Evolutionary conservation across 306 rosid genomes (phyloP).

Genomic region (Trichosanthes truncata): DNA sequence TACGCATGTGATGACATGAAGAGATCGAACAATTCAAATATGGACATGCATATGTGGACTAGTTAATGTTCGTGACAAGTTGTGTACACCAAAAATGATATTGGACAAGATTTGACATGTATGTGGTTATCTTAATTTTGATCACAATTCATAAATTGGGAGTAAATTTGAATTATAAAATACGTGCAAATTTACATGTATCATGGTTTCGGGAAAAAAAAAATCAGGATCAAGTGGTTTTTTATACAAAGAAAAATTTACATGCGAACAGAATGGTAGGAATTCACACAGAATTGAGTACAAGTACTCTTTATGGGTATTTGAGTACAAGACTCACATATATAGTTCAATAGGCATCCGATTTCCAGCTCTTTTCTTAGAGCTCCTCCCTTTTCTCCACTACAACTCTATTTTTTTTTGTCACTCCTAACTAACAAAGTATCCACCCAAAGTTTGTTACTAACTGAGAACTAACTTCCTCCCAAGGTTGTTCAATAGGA

Average conservation of each 20-base stretch:
- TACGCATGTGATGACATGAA: background rate
- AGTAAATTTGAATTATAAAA: background rate
- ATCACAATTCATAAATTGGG: background rate
- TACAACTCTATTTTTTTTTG: background rate
- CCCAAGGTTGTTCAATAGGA: background rate
- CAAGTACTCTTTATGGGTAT: background rate
- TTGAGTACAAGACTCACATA: background rate
- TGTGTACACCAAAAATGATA: background rate
- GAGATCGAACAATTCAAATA: background rate
- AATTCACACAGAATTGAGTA: background rate
- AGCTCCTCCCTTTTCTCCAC: background rate
- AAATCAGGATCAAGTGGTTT: background rate
- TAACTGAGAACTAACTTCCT: background rate
- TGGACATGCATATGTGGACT: background rate
- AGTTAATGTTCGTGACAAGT: background rate
- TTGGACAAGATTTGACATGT: background rate
- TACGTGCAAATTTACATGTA: background rate
- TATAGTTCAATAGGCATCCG: background rate
- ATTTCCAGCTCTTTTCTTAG: background rate
- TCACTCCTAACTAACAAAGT: background rate
- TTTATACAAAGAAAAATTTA: background rate
- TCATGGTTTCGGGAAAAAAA: background rate
- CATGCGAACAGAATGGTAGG: background rate
- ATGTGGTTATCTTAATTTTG: background rate
- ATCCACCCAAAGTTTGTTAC: background rate